These are phyloP conservation scores for Auricularia cornea DNA, from an alignment of 768 basidiomycete genomes.

Conservation along the genomic window DNA sequence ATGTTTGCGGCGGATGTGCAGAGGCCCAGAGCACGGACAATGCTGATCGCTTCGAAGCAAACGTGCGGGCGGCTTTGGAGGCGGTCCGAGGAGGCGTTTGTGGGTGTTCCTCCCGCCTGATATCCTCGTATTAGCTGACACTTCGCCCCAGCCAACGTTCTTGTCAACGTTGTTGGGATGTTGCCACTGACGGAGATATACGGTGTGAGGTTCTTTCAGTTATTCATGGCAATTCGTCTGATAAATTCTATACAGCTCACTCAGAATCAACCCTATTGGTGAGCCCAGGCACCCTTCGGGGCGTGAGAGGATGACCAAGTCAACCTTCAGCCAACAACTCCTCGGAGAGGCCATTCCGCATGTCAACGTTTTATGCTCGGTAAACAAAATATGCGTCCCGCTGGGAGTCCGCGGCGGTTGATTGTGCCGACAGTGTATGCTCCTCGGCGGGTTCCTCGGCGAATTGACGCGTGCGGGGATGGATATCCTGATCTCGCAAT, in stretches of 20 bases:
- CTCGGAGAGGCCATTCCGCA: too few relatives aligned
- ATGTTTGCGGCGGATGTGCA: not conserved
- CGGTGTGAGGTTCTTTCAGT: not conserved
- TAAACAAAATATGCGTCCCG: too few relatives aligned
- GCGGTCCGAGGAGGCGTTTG: not conserved
- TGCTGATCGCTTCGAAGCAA: not conserved
- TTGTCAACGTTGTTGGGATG: slow-evolving; percentile 4
- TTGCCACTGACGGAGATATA: not conserved
- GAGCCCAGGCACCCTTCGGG: not conserved
- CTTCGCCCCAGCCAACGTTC: not conserved
- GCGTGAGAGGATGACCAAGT: too few relatives aligned
- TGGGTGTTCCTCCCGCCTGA: not conserved
- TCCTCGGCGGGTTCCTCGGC: not conserved
- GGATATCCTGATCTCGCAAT: not conserved
- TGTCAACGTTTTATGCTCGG: too few relatives aligned
- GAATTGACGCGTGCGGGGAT: slow-evolving; percentile 1
- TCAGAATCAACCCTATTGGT: slow-evolving; percentile 2
- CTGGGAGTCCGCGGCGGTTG: slow-evolving; percentile 1
- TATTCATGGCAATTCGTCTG: not conserved
- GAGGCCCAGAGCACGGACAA: not conserved
- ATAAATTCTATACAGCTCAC: not conserved
- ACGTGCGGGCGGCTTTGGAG: slow-evolving; percentile 1
- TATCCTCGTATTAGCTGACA: not conserved
- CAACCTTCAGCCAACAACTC: not conserved
- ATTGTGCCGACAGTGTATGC: slow-evolving; percentile 1